Evolutionary conservation across 2,329 filamentous ascomycete species (phyloP), one percentile per base, ranked within the genome.

Genomic region (Diplodia corticola): DNA sequence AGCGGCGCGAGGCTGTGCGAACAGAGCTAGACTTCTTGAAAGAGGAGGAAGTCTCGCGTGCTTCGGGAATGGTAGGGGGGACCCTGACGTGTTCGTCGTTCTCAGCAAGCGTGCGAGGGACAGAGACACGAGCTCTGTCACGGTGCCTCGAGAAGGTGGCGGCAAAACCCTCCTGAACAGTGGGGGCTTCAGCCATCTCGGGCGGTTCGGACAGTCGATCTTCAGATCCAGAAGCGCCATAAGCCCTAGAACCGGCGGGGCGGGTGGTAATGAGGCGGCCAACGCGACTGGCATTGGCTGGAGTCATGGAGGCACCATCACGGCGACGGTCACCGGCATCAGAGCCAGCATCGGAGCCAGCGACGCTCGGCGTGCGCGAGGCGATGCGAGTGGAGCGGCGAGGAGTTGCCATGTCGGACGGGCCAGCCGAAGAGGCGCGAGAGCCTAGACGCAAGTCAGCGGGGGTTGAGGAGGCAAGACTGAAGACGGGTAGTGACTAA

Each of bases 371-470:
- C 5, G 57, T 49, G 28, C 44, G 57, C 10, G 26, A 20, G 40
- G 57, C 57, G 10, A 61, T 33, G 26, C 57, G 57, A 13, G 26
- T 35, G 7, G 57, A 61, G 44, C 57, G 57, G 13, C 57, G 57
- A 49, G 57, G 57, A 13, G 57, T 61, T 49, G 57, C 40, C 57
- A 61, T 61, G 12, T 35, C 28, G 17, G 57, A 6, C 15, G 28
- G 17, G 15, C 5, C 40, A 5, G 33, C 53, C n/a, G 33, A 35
- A 15, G 53, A 44, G 12, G 33, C 33, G 20, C n/a, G 30, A n/a
- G 40, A 15, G 10, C 44, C 40, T 49, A 26, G 5, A n/a, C 4
- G 37, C 17, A 6, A 49, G 57, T 61, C 44, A 61, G 44, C 24
- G 22, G 26, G 24, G 2, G 28, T 60, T 13, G 2, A 17, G 20